These are phyloP conservation scores for Geopyxis carbonaria DNA, from an alignment of 495 filamentous ascomycete species.

Conservation along the genomic window DNA sequence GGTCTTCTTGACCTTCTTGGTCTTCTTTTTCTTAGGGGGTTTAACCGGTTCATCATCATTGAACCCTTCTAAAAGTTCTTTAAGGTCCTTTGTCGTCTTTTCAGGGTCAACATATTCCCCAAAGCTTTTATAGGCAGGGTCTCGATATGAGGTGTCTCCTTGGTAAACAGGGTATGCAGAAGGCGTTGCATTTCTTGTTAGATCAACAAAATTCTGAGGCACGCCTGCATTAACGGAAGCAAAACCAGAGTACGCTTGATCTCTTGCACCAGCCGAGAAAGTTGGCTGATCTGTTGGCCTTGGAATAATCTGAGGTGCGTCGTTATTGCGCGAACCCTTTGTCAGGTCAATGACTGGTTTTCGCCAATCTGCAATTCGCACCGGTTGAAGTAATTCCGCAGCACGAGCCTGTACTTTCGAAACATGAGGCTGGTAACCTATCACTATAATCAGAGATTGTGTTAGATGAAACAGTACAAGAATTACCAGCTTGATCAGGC, in stretches of 20 bases:
- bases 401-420: constrained; percentile 7
- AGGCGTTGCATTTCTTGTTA: too few species aligned
- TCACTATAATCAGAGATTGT: neutral
- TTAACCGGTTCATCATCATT: constrained; percentile 38
- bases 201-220: too few species aligned
- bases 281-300: constrained; percentile 15
- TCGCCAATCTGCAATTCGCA: constrained; percentile 18
- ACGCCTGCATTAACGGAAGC: constrained; percentile 3
- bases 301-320: constrained; percentile 12
- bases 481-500: constrained; percentile 6
- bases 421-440: neutral
- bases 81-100: constrained; percentile 22
- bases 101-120: constrained; percentile 19
- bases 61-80: constrained; percentile 27
- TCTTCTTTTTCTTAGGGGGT: constrained; percentile 33
- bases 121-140: too few species aligned
- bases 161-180: too few species aligned
- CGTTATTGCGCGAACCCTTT: constrained; percentile 1
- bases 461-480: neutral
- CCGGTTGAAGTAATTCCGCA: constrained; percentile 18
- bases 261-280: constrained; percentile 9
- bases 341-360: constrained; percentile 15
- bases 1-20: constrained; percentile 27
- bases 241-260: constrained; percentile 7
- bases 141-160: too few species aligned